Percentiles rank a stretch among this genome's conserved stretches.
phyloP scores from a whole-genome alignment of 202 grass and related monocot genomes.

The Setaria viridis region DNA sequence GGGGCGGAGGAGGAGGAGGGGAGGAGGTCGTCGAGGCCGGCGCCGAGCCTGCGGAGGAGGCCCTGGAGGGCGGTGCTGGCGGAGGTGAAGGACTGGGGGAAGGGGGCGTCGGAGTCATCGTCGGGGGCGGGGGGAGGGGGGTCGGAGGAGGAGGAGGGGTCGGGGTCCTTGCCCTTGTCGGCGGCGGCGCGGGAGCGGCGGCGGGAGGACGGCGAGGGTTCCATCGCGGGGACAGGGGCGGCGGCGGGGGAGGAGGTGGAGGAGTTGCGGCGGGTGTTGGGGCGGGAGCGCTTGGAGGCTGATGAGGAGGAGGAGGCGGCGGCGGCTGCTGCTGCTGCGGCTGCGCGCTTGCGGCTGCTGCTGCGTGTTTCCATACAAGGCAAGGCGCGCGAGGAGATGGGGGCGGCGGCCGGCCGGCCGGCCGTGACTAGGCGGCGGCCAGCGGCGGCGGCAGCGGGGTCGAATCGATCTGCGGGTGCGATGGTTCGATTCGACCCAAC shows the following conservation, averaged over 20 bases:
- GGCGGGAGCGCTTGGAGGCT: conserved; percentile 66
- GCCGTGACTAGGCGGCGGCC: conserved; percentile 54
- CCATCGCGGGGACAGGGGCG: conserved; percentile 45
- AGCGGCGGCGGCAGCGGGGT: conserved; percentile 29
- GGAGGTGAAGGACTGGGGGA: conserved; percentile 81
- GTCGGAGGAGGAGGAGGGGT: conserved; percentile 51
- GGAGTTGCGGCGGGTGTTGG: conserved; percentile 36
- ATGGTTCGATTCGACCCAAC: not conserved
- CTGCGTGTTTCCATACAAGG: conserved; percentile 98
- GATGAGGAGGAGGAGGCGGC: conserved; percentile 21
- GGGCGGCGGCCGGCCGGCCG: conserved; percentile 42
- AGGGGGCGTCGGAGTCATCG: conserved; percentile 59
- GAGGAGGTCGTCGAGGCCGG: conserved; percentile 85
- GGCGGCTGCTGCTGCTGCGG: conserved; percentile 43
- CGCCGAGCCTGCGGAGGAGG: conserved; percentile 83
- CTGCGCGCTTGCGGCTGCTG: conserved; percentile 95
- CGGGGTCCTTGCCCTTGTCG: conserved; percentile 87
- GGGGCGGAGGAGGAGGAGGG: conserved; percentile 56
- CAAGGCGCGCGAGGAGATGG: conserved; percentile 44
- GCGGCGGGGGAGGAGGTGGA: not conserved
- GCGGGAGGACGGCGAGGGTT: conserved; percentile 66
- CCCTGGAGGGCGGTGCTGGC: conserved; percentile 87
- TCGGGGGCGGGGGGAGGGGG: conserved; percentile 40
- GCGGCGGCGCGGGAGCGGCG: conserved; percentile 48
- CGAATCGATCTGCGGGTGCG: not conserved